Evolutionary conservation across 306 rosid genomes (phyloP).

Genomic region (Spatholobus suberectus): DNA sequence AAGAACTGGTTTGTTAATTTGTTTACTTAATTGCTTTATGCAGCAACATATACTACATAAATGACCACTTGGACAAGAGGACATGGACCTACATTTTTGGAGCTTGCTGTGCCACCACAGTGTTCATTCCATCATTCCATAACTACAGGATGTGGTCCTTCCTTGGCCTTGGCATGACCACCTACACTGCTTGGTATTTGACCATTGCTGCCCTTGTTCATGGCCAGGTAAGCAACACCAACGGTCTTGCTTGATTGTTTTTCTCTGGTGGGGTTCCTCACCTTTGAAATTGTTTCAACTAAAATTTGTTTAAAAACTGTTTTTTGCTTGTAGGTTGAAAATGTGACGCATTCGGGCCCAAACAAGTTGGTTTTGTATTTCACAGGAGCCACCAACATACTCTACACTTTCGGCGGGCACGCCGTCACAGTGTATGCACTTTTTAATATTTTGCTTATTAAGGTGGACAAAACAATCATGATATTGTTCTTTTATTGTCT

Average conservation of each 20-base stretch:
- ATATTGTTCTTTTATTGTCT: constrained; percentile 23
- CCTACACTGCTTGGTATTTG: constrained; percentile 91
- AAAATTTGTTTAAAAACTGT: neutral
- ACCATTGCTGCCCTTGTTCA: constrained; percentile 77
- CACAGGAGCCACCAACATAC: constrained; percentile 57
- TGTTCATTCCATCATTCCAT: constrained; percentile 89
- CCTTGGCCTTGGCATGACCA: constrained; percentile 94
- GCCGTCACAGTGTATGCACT: constrained; percentile 51
- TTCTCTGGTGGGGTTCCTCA: neutral
- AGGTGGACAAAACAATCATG: constrained; percentile 33
- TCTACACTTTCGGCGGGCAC: constrained; percentile 59
- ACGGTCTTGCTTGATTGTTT: neutral
- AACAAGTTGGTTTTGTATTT: constrained; percentile 47
- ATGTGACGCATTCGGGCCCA: constrained; percentile 49
- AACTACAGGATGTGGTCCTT: constrained; percentile 95
- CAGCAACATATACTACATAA: constrained; percentile 86
- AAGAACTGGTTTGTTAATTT: neutral
- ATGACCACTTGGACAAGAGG: constrained; percentile 83
- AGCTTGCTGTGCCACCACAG: constrained; percentile 93
- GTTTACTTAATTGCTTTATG: constrained; percentile 1
- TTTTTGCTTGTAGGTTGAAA: constrained; percentile 38
- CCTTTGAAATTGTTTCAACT: constrained; percentile 1
- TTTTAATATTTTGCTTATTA: constrained; percentile 25
- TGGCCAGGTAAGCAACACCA: constrained; percentile 65
- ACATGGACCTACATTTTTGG: constrained; percentile 93